Evolutionary conservation across 2,329 filamentous ascomycete species (phyloP).

Genomic region (Monosporascus sp.): DNA sequence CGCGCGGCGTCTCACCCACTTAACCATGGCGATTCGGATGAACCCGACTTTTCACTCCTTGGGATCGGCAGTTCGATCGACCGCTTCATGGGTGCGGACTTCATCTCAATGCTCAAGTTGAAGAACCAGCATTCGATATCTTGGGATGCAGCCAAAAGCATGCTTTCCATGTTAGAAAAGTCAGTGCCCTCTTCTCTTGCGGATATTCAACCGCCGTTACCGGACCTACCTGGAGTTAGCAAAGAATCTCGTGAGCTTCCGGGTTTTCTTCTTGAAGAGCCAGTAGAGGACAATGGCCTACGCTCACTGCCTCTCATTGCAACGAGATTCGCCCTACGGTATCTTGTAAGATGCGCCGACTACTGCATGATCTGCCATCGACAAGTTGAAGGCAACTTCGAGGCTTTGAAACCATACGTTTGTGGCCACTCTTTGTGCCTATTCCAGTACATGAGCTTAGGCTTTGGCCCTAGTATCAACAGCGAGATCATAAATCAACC

Average conservation of each 20-base stretch:
- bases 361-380: conserved; percentile 84
- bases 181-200: conserved; percentile 4
- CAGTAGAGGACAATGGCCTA: conserved; percentile 13
- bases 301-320: conserved; percentile 48
- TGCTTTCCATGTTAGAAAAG: conserved; percentile 3
- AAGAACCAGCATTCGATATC: conserved; percentile 45
- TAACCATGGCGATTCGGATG: conserved; percentile 5
- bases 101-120: conserved; percentile 57
- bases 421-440: conserved; percentile 72
- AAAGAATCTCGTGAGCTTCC: neutral
- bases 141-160: conserved; percentile 63
- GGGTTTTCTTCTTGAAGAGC: neutral
- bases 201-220: neutral
- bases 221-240: neutral
- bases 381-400: conserved; percentile 57
- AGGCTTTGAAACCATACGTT: conserved; percentile 72
- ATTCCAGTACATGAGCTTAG: conserved; percentile 83
- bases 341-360: conserved; percentile 74
- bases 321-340: conserved; percentile 72
- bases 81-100: conserved; percentile 59
- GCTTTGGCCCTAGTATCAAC: conserved; percentile 79
- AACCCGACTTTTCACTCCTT: conserved; percentile 42
- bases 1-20: neutral
- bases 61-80: conserved; percentile 71
- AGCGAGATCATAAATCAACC: conserved; percentile 76